Base-by-base conservation (phyloP, 139 green algal genomes). In the Nannochloris sp. region DNA sequence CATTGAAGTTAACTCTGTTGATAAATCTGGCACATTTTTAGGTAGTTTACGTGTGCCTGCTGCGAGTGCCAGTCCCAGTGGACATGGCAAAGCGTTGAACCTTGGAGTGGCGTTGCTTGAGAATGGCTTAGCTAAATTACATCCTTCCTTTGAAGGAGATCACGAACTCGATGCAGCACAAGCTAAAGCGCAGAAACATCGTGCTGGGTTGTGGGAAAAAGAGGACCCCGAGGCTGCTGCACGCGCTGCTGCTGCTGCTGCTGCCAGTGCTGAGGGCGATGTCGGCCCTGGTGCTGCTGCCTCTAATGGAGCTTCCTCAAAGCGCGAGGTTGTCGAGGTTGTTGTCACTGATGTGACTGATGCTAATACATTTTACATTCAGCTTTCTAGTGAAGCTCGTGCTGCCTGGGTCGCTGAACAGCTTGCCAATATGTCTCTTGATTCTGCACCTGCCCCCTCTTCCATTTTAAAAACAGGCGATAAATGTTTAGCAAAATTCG, bases 1-100 rank as follows among this genome's bases (percentile, higher is more conserved):
- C 67, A 65, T 93, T 12, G 75, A 82, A 64, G 81, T 91, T 24
- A 59, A 92, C 55, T 81, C 63, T 32, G 78, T 88, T 38, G 89
- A 97, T 79, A 88, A 88, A 61, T 85, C 70, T 2, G 93, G 93
- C n/a, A 97, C 88, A 33, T 97, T 99, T 81, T 80, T 97, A 54
- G 93, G 93, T 38, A 82, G 61, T 0, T 59, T 95, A 3, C 67
- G 29, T 12, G 24, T 60, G 29, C 48, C 39, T 12, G 31, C 23
- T 23, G 34, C 42, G 45, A 45, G 14, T 25, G n/a, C n/a, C n/a
- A n/a, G n/a, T n/a, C n/a, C n/a, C n/a, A n/a, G n/a, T n/a, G 37
- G 47, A 44, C n/a, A 4, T 30, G 57, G 42, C 57, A 70, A 64
- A 42, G 72, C 72, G 31, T 53, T 86, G 12, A 68, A 90, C 72